Conservation (phyloP, 2,329 filamentous ascomycete genomes). For the Cladosporium cucumerinum region DNA sequence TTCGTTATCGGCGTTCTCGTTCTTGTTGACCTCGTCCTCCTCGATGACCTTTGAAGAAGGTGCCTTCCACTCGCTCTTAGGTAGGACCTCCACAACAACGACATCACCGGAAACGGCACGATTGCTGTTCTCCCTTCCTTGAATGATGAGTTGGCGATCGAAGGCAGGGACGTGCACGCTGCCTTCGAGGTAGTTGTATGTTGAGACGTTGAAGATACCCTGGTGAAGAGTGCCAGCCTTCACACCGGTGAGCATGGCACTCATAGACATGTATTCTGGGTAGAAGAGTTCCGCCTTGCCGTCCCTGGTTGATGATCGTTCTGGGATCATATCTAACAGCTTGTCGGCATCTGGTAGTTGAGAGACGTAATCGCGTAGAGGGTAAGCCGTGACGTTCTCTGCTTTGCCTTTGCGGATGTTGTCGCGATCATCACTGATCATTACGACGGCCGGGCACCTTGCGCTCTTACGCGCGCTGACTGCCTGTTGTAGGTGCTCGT, state of each 20-base stretch:
- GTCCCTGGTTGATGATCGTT: constrained; percentile 61
- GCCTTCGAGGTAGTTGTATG: constrained; percentile 96
- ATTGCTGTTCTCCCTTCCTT: constrained; percentile 95
- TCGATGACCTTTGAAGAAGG: constrained; percentile 95
- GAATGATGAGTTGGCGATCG: constrained; percentile 78
- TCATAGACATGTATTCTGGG: constrained; percentile 82
- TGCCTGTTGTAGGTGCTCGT: constrained; percentile 68
- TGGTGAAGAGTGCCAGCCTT: constrained; percentile 88
- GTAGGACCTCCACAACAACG: constrained; percentile 88
- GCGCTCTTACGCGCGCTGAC: constrained; percentile 52
- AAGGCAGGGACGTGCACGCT: constrained; percentile 88
- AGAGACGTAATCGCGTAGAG: constrained; percentile 70
- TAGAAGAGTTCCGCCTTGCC: constrained; percentile 74
- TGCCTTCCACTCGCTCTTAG: constrained; percentile 94
- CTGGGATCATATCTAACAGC: constrained; percentile 89
- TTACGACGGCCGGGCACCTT: constrained; percentile 73
- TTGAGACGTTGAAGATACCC: constrained; percentile 91
- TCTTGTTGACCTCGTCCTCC: constrained; percentile 84
- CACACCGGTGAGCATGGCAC: constrained; percentile 90
- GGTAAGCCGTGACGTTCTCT: constrained; percentile 68
- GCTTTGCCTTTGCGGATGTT: constrained; percentile 78
- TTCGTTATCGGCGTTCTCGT: constrained; percentile 88
- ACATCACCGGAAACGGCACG: constrained; percentile 86
- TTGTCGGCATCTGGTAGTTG: constrained; percentile 79
- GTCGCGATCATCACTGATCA: constrained; percentile 89